A percentile compares a stretch with the other conserved stretches of the same genome.
phyloP scores from a whole-genome alignment of 345 rosid species.

The Melaleuca alternifolia region DNA sequence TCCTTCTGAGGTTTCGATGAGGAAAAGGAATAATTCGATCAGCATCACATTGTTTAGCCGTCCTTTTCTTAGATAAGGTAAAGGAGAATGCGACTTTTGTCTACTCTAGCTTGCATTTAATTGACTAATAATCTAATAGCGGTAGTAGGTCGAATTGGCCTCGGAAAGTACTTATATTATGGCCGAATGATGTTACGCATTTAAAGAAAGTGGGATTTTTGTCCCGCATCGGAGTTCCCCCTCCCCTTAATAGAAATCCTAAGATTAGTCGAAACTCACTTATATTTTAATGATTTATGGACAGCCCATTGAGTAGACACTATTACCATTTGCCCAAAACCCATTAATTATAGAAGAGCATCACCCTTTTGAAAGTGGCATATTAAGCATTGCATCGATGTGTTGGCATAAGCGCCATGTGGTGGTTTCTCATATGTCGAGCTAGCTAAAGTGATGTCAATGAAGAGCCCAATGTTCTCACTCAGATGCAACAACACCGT shows the following conservation, averaged over 20 bases:
- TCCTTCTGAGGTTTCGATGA: neutral
- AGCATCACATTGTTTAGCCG: neutral
- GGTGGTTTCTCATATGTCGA: neutral
- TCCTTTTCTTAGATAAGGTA: neutral
- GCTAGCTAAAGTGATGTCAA: neutral
- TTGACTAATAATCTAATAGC: neutral
- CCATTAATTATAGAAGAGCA: neutral
- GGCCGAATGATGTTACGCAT: neutral
- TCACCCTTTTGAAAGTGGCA: neutral
- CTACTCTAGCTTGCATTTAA: neutral
- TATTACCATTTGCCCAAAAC: neutral
- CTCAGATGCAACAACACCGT: rapidly evolving
- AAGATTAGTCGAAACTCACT: neutral
- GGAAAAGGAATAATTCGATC: neutral
- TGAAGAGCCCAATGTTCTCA: neutral
- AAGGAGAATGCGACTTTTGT: neutral
- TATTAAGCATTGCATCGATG: neutral
- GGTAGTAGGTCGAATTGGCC: neutral
- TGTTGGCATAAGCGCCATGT: neutral
- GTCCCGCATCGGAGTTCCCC: neutral
- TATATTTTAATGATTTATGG: neutral
- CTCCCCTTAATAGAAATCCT: neutral
- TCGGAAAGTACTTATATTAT: neutral
- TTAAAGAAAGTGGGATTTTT: neutral
- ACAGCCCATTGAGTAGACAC: neutral